These are phyloP conservation scores for Penicillium sp. DNA, from an alignment of 2,329 filamentous ascomycete species.

Conservation along the genomic window DNA sequence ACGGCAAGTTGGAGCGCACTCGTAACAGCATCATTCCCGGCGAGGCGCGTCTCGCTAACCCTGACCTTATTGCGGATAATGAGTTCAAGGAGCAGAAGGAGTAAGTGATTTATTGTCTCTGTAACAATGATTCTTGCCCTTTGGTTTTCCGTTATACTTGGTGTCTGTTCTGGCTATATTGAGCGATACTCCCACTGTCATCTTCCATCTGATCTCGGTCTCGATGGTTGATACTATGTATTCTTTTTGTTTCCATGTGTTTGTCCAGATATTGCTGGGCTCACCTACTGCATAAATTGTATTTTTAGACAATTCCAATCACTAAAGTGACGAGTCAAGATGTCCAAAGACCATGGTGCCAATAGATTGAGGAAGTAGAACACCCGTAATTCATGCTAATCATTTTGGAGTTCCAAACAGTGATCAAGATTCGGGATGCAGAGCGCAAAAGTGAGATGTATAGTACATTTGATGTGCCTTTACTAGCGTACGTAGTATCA, in stretches of 20 bases:
- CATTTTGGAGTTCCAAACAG: not conserved
- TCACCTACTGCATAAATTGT: conserved; percentile 27
- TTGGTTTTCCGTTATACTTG: conserved; percentile 5
- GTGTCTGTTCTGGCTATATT: conserved; percentile 1
- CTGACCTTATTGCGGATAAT: conserved; percentile 26
- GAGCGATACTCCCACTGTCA: conserved; percentile 15
- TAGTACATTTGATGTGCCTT: not conserved
- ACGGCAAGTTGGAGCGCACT: conserved; percentile 41
- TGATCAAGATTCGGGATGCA: too few species aligned
- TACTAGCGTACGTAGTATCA: not conserved
- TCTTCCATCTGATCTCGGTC: conserved; percentile 12
- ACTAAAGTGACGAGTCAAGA: conserved; percentile 11
- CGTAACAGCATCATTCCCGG: conserved; percentile 38
- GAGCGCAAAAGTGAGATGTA: not conserved
- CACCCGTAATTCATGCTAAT: not conserved
- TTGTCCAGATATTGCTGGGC: conserved; percentile 14
- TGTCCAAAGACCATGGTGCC: conserved; percentile 1
- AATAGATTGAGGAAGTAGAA: not conserved
- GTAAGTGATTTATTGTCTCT: conserved; percentile 2
- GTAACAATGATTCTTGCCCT: conserved; percentile 1
- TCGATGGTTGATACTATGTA: conserved; percentile 14
- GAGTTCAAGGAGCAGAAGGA: conserved; percentile 26
- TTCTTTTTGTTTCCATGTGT: conserved; percentile 14
- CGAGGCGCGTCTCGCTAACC: conserved; percentile 18
- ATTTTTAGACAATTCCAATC: conserved; percentile 26